Conservation (phyloP, 2,329 filamentous ascomycete genomes). For the Botrytis tulipae region DNA sequence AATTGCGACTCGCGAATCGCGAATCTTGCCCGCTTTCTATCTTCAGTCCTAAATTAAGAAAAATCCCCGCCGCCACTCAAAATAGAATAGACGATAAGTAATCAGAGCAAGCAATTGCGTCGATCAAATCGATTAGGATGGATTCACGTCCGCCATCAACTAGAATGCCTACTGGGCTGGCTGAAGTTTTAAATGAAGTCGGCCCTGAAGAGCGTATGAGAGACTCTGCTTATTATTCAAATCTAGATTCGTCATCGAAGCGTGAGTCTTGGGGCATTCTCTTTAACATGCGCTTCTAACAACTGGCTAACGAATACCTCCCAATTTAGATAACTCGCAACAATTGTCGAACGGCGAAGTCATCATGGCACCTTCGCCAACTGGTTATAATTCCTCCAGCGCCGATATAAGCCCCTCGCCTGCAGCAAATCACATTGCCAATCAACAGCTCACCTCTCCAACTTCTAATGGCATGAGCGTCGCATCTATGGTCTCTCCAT, state of each 20-base stretch:
- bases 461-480: slow-evolving; percentile 62
- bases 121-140: slow-evolving; percentile 13
- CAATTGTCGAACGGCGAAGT: slow-evolving; percentile 28
- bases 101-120: slow-evolving; percentile 1
- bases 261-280: slow-evolving; percentile 41
- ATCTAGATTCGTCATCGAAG: slow-evolving; percentile 47
- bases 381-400: slow-evolving; percentile 47
- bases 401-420: slow-evolving; percentile 64
- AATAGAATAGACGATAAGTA: slow-evolving; percentile 14
- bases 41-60: slow-evolving; percentile 12
- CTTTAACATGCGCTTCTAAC: neutral
- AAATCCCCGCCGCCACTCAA: neutral
- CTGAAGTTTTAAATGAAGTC: slow-evolving; percentile 49
- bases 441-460: slow-evolving; percentile 55
- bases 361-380: slow-evolving; percentile 25
- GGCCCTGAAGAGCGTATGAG: slow-evolving; percentile 47
- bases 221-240: slow-evolving; percentile 53
- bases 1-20: slow-evolving; percentile 19
- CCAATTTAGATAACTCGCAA: slow-evolving; percentile 30
- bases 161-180: slow-evolving; percentile 46
- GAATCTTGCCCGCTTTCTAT: slow-evolving; percentile 16
- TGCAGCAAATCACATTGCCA: slow-evolving; percentile 44
- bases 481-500: slow-evolving; percentile 63
- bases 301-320: neutral
- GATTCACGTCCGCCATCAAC: slow-evolving; percentile 21